These are phyloP conservation scores for Cryptococcus hybrid DNA, from an alignment of 1,284 basidiomycete genomes.

Conservation along the genomic window DNA sequence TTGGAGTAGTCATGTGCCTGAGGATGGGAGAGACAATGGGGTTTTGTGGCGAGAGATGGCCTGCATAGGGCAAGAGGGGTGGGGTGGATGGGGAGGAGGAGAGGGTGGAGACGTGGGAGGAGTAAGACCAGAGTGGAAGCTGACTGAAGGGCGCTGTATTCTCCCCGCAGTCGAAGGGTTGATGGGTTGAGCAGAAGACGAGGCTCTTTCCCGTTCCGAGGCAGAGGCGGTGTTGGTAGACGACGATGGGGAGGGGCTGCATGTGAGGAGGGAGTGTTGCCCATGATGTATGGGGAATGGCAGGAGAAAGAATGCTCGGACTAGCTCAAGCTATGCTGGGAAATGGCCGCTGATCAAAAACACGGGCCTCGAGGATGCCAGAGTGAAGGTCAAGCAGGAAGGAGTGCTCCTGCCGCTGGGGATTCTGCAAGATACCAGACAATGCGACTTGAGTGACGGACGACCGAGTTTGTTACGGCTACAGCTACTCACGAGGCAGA, in stretches of 20 bases:
- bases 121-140: constrained; percentile 34
- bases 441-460: too few relatives aligned
- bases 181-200: constrained; percentile 9
- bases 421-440: too few relatives aligned
- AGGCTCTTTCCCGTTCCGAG: not conserved
- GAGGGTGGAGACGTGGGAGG: constrained; percentile 33
- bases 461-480: too few relatives aligned
- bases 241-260: constrained; percentile 9
- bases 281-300: constrained; percentile 22
- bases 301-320: too few relatives aligned
- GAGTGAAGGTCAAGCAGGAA: too few relatives aligned
- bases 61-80: constrained; percentile 55
- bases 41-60: constrained; percentile 81
- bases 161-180: not conserved
- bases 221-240: constrained; percentile 6
- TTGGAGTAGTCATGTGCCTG: constrained; percentile 83
- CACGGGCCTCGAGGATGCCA: too few relatives aligned
- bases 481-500: too few relatives aligned
- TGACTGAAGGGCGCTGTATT: constrained; percentile 1
- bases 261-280: constrained; percentile 34
- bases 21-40: constrained; percentile 65
- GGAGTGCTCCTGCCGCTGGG: too few relatives aligned
- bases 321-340: too few relatives aligned
- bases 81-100: constrained; percentile 64
- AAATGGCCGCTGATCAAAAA: too few relatives aligned